Evolutionary conservation across 164 flowering plant genomes (phyloP), one percentile per base, ranked within the genome.

Genomic region (Tetrastigma voinierianum): DNA sequence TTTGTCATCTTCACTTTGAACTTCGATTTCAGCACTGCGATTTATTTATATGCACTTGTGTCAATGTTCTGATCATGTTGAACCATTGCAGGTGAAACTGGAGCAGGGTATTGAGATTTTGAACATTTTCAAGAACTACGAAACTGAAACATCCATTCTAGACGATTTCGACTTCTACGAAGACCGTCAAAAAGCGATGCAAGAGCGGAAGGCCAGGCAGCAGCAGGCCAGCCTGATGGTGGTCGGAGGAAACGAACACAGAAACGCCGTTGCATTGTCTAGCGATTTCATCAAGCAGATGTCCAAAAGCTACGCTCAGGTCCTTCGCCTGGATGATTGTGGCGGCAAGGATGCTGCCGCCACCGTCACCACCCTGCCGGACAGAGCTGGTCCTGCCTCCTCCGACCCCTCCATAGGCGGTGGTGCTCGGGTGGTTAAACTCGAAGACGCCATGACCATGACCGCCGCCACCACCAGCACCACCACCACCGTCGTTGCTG

Each of bases 101-200:
- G 90, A 90, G 46, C 93, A 86, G 63, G 96, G 96, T 4, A 65
- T 83, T 46, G 96, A 86, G 77, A 86, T 90, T 81, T 73, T 90
- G 66, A 80, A 83, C 45, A 85, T 90, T 19, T 85, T 90, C 68
- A 85, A 88, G 77, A 83, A 76, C 32, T 81, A 83, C 51, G 88
- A 85, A 61, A 73, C 81, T 7, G 83, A 81, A 19, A 55, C 78
- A 69, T 90, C 93, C 13, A 88, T 90, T 68, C 77, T 90, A 46
- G 93, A 90, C 48, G 96, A 90, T 72, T 88, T 88, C 54, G 84
- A 78, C 3, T 90, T 74, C 55, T 90, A 90, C 53, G 96, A 88
- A 74, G 84, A 83, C 14, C 68, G 93, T 64, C 82, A 90, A 81
- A 86, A 79, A 64, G 77, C 80, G 46, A 82, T 88, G 83, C 88